Evolutionary conservation across 805 yeast species (phyloP).

Genomic region (Diddensiella caesifluorescens): DNA sequence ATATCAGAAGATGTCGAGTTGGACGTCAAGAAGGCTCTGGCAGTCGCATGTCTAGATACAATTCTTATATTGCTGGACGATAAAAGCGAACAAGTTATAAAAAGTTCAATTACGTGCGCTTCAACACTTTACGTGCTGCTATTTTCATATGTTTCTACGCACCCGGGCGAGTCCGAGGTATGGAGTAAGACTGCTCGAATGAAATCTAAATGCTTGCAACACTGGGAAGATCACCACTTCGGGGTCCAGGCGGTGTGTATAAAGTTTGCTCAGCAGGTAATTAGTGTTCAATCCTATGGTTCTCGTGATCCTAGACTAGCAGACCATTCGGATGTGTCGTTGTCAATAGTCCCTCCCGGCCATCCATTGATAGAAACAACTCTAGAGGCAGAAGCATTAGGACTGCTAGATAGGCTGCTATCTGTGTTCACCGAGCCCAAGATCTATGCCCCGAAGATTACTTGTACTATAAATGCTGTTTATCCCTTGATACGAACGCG

Average conservation of each 20-base stretch:
- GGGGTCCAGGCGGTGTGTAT: conserved; percentile 65
- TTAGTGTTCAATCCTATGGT: conserved; percentile 49
- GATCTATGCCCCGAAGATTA: conserved; percentile 51
- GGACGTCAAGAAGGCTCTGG: conserved; percentile 23
- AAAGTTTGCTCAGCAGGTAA: conserved; percentile 60
- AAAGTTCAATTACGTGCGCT: conserved; percentile 38
- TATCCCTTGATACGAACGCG: conserved; percentile 61
- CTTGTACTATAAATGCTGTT: conserved; percentile 63
- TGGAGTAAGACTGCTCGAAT: conserved; percentile 57
- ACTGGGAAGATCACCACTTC: conserved; percentile 44
- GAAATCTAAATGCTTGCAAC: conserved; percentile 52
- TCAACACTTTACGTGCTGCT: conserved; percentile 43
- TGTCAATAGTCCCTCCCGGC: conserved; percentile 44
- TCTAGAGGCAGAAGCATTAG: conserved; percentile 68
- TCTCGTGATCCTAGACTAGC: conserved; percentile 30
- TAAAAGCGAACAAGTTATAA: conserved; percentile 26
- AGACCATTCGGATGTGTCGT: conserved; percentile 38
- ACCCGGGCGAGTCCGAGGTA: conserved; percentile 37
- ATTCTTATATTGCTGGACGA: conserved; percentile 26
- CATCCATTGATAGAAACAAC: conserved; percentile 62
- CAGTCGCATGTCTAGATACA: conserved; percentile 28
- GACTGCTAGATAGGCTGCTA: conserved; percentile 60
- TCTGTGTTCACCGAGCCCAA: conserved; percentile 50
- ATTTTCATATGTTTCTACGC: conserved; percentile 37
- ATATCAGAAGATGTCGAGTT: conserved; percentile 24